Evolutionary conservation across 2,329 filamentous ascomycete species (phyloP), one percentile per base, ranked within the genome.

Genomic region (Aspergillus pseudoterreus): DNA sequence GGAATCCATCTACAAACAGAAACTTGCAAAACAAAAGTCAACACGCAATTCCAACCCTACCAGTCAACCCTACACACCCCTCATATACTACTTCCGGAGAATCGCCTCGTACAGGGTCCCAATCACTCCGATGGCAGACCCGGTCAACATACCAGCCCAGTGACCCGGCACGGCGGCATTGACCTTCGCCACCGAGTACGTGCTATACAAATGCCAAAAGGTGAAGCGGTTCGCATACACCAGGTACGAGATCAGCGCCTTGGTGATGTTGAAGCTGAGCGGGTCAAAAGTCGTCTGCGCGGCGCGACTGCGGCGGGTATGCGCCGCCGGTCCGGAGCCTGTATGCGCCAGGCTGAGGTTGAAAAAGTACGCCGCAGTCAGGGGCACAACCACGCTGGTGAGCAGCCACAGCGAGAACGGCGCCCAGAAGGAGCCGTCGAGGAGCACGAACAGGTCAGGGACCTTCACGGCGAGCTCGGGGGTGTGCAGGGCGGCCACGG

Each of bases 221-320:
- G 60, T 66, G 56, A 73, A 72, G 17, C 66, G 62, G 8, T 69
- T 83, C 9, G 80, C 82, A 67, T 92, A 96, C 15, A 96, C 85
- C 32, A 92, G 80, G 70, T 88, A 96, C 6, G 88, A 85, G 53
- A 92, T 72, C 49, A 97, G 69, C 0, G 87, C 92, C 77, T 96
- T 96, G 62, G 83, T 83, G 51, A 97, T 85, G 75, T 92, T 95
- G 75, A 95, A 99, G 19, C 86, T 88, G 66, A 97, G 75, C 4
- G 92, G 92, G 68, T 99, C 94, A 57, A 92, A 84, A 39, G 56
- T 65, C 5, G 64, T 42, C 24, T 54, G 51, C 14, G 62, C 67
- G 53, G 45, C 43, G 61, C 52, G 19, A 60, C 47, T 12, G 51
- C 51, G 30, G 62, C 63, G 52, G 59, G 69, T 44, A 55, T 63